Percentiles rank a stretch among this genome's conserved stretches.
Conservation (phyloP, 2,329 filamentous ascomycete genomes). For the Hymenoscyphus linearis region DNA sequence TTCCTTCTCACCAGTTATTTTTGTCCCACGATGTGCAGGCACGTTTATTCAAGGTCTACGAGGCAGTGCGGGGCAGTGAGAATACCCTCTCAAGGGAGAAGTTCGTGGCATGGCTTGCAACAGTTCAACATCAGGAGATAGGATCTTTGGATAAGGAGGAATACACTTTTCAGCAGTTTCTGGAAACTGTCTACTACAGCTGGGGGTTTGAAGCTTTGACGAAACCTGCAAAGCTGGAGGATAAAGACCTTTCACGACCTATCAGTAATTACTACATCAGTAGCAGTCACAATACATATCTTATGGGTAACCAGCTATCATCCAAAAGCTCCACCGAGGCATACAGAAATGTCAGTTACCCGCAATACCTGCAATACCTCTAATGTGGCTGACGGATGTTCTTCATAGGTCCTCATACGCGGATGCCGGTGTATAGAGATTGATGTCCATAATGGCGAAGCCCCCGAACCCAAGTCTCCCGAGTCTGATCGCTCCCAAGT, state of each 20-base stretch:
- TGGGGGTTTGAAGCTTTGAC: conserved; percentile 26
- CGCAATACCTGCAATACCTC: background rate
- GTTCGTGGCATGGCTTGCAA: conserved; percentile 45
- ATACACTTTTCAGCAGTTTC: conserved; percentile 32
- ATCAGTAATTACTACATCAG: conserved; percentile 80
- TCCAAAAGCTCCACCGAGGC: conserved; percentile 69
- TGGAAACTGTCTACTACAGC: conserved; percentile 28
- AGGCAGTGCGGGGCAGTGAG: conserved; percentile 37
- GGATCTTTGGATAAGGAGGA: conserved; percentile 21
- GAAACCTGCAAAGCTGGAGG: conserved; percentile 13
- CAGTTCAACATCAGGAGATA: conserved; percentile 38
- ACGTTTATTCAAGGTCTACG: conserved; percentile 44
- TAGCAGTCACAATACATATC: conserved; percentile 91
- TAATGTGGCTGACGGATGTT: background rate
- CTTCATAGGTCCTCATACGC: conserved; percentile 57
- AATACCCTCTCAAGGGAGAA: conserved; percentile 34
- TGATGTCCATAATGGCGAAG: conserved; percentile 81
- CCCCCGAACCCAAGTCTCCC: conserved; percentile 20
- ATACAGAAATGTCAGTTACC: conserved; percentile 63
- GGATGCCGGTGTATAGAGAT: conserved; percentile 91
- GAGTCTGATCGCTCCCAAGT: background rate
- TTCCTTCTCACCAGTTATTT: conserved; percentile 31
- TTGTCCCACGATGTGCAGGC: conserved; percentile 45
- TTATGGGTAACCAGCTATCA: conserved; percentile 79
- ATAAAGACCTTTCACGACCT: conserved; percentile 30